phyloP scores from a whole-genome alignment of 73 alveolate genomes.

The Effrenium voratum region DNA sequence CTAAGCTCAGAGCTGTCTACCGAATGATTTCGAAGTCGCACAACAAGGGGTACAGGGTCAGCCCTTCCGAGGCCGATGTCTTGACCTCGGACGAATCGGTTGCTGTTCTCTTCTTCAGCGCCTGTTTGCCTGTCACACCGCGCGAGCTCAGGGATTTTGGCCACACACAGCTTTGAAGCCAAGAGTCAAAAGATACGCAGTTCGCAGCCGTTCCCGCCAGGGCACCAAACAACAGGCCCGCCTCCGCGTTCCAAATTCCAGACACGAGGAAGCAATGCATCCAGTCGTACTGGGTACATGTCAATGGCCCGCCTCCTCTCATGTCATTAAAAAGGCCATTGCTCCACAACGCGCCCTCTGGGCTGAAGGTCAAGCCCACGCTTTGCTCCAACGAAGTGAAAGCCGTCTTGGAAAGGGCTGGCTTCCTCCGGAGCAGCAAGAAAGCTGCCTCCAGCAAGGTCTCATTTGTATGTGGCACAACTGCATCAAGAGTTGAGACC shows the following conservation, averaged over 20 bases:
- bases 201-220: not conserved
- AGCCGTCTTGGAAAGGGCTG: not conserved
- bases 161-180: not conserved
- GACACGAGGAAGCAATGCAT: not conserved
- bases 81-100: not conserved
- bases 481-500: not conserved
- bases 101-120: not conserved
- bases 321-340: not conserved
- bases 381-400: not conserved
- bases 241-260: constrained; percentile 28
- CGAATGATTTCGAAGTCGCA: not conserved
- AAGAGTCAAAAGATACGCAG: not conserved
- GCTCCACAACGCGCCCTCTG: constrained; percentile 1
- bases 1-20: not conserved
- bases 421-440: not conserved
- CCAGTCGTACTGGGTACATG: not conserved
- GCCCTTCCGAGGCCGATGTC: constrained; percentile 9
- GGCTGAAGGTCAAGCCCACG: not conserved
- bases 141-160: not conserved
- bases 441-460: not conserved
- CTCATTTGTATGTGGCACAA: not conserved
- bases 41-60: not conserved
- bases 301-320: not conserved
- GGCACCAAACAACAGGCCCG: not conserved
- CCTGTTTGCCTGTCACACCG: not conserved